Evolutionary conservation across 306 rosid genomes (phyloP).

Genomic region (Quercus agrifolia): DNA sequence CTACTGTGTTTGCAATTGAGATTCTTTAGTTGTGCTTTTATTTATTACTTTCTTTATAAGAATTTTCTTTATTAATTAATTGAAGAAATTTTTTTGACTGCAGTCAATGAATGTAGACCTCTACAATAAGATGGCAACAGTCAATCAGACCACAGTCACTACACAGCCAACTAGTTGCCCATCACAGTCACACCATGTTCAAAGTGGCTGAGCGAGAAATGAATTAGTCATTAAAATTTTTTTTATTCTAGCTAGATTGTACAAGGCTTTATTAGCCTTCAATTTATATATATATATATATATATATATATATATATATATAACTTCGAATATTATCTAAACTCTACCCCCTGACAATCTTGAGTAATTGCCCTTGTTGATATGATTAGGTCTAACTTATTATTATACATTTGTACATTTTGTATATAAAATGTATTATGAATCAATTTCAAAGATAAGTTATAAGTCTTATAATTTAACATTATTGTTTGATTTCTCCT

Average conservation of each 20-base stretch:
- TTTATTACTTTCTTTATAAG: not conserved
- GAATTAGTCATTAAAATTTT: not conserved
- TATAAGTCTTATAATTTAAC: no score
- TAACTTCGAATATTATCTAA: no score
- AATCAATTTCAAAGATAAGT: no score
- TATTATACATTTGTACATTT: no score
- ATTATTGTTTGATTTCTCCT: no score
- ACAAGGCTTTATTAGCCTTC: not conserved
- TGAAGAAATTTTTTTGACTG: slow-evolving; percentile 15
- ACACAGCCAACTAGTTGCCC: slow-evolving; percentile 19
- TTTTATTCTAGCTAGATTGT: not conserved
- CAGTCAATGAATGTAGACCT: slow-evolving; percentile 52
- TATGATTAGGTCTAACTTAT: no score
- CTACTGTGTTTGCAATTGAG: not conserved
- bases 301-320: no score
- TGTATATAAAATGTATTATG: no score
- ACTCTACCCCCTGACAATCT: no score
- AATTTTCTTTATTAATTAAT: not conserved
- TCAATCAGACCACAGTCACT: slow-evolving; percentile 18
- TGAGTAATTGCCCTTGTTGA: no score
- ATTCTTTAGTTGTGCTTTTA: not conserved
- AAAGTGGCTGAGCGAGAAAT: slow-evolving; percentile 17
- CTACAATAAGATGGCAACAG: slow-evolving; percentile 46
- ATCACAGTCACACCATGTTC: slow-evolving; percentile 18
- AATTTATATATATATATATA: no score